phyloP scores from a whole-genome alignment of 1,284 basidiomycete genomes.

The Apiotrichum mycotoxinovorans region DNA sequence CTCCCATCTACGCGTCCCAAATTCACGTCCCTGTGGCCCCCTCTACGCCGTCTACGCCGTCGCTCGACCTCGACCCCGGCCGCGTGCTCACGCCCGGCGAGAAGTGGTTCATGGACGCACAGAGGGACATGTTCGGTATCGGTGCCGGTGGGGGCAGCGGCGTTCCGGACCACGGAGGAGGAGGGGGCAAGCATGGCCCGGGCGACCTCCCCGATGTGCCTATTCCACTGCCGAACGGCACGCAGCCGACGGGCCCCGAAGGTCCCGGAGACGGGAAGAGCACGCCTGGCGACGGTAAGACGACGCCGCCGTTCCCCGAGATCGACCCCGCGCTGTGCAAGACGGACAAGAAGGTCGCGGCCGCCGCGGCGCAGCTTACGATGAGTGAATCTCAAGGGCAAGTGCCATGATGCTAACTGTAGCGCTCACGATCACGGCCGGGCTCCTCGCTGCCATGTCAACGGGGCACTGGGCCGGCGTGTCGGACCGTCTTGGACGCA shows the following conservation, averaged over 20 bases:
- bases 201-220: no score
- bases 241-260: background rate
- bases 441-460: slow-evolving; percentile 74
- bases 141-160: background rate
- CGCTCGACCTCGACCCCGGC: no score
- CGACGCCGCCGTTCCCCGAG: slow-evolving; percentile 28
- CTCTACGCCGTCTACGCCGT: no score
- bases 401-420: background rate
- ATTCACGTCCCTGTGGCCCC: no score
- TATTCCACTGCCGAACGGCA: background rate
- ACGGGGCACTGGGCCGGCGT: slow-evolving; percentile 85
- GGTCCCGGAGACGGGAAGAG: background rate
- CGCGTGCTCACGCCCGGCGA: slow-evolving; percentile 48
- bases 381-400: slow-evolving; percentile 54
- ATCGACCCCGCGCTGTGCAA: slow-evolving; percentile 57
- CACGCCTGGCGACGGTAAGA: background rate
- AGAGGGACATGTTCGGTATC: slow-evolving; percentile 34
- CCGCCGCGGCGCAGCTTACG: slow-evolving; percentile 63
- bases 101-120: slow-evolving; percentile 44
- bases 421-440: slow-evolving; percentile 71
- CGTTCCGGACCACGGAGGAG: background rate
- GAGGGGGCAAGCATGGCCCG: no score
- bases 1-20: no score
- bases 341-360: slow-evolving; percentile 67
- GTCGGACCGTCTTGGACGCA: slow-evolving; percentile 73